A percentile compares a stretch with the other conserved stretches of the same genome.
Conservation (phyloP, 176 grass and related monocot genomes). For the Cenchrus fungigraminus region DNA sequence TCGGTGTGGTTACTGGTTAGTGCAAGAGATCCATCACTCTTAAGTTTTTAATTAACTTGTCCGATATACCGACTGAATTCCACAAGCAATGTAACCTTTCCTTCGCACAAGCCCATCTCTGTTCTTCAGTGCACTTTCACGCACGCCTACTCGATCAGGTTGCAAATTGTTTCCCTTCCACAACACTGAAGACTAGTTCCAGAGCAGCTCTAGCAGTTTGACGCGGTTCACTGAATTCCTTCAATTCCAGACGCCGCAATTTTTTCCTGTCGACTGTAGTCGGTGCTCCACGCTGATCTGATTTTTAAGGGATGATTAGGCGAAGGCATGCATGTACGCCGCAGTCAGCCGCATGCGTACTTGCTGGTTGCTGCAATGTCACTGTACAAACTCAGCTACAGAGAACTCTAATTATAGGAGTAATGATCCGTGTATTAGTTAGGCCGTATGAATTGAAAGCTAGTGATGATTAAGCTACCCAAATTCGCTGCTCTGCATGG, state of each 20-base stretch:
- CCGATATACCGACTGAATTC: too few relatives aligned
- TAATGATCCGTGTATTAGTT: background rate
- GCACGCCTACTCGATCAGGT: too few relatives aligned
- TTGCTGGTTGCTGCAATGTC: constrained; percentile 5
- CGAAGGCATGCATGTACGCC: background rate
- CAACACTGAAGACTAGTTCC: too few relatives aligned
- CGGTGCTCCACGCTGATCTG: background rate
- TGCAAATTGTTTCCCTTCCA: too few relatives aligned
- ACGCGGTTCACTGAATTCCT: too few relatives aligned
- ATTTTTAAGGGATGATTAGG: background rate
- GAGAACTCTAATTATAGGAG: background rate
- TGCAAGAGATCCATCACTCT: background rate
- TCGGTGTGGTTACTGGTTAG: background rate
- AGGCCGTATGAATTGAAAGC: background rate
- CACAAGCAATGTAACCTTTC: too few relatives aligned
- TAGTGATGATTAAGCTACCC: background rate
- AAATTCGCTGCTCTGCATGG: background rate
- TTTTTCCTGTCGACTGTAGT: background rate
- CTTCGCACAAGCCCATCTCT: too few relatives aligned
- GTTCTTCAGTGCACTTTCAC: too few relatives aligned
- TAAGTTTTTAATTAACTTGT: too few relatives aligned
- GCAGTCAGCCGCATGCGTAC: background rate
- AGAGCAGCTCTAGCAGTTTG: too few relatives aligned
- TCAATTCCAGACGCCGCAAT: too few relatives aligned
- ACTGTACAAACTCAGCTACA: background rate